Percentiles rank a stretch among this genome's conserved stretches.
Conservation (phyloP, 176 grass and related monocot genomes). For the Triticum timopheevii region DNA sequence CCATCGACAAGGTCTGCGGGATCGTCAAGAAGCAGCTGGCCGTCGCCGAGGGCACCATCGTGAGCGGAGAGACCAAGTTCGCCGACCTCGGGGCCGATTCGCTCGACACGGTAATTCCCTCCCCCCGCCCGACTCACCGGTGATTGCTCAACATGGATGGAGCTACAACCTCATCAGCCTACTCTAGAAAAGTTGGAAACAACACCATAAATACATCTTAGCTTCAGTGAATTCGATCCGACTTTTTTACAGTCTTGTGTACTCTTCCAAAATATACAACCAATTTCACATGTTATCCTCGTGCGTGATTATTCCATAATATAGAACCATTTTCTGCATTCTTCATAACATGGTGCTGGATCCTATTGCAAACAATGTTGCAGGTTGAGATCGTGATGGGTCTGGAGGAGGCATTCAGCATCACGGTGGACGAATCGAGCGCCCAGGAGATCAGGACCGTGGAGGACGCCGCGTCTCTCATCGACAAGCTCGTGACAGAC, state of each 20-base stretch:
- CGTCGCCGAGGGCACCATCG: neutral
- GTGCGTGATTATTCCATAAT: too few relatives aligned
- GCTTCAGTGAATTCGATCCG: neutral
- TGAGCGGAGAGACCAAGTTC: slow-evolving; percentile 53
- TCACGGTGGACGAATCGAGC: slow-evolving; percentile 64
- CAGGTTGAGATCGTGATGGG: slow-evolving; percentile 86
- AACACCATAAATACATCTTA: neutral
- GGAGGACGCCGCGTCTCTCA: slow-evolving; percentile 61
- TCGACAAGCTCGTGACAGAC: slow-evolving; percentile 53
- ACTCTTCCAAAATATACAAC: too few relatives aligned
- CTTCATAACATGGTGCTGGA: too few relatives aligned
- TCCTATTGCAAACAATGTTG: neutral
- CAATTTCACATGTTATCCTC: too few relatives aligned
- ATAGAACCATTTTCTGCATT: too few relatives aligned
- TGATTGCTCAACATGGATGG: too few relatives aligned
- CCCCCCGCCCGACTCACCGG: too few relatives aligned
- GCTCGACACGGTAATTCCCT: slow-evolving; percentile 57
- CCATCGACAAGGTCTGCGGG: slow-evolving; percentile 42
- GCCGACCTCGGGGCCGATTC: slow-evolving; percentile 61
- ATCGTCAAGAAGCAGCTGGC: slow-evolving; percentile 60
- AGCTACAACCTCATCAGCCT: neutral
- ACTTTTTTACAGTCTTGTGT: too few relatives aligned
- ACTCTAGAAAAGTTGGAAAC: neutral
- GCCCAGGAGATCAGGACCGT: slow-evolving; percentile 60
- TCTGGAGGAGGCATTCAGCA: slow-evolving; percentile 67